Base-by-base conservation (phyloP, 1,284 basidiomycete genomes). In the Austroboletus novae-zelandiae region DNA sequence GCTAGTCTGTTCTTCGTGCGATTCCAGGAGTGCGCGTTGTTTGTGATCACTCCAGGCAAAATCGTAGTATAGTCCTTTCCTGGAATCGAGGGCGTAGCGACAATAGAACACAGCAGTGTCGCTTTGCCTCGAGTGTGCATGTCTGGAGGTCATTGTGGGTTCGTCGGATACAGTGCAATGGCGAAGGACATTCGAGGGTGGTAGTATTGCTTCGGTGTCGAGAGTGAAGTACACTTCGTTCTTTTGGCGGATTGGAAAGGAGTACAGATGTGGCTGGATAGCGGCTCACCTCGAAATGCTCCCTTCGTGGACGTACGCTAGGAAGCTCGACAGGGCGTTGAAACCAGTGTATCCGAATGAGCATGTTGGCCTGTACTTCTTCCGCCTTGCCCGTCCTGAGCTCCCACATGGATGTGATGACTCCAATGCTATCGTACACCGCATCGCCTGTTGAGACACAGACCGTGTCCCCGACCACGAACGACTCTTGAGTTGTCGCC, bases 211-310 rank as follows among this genome's bases (percentile, higher is more conserved):
- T 18, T 69, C 73, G 2, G 73, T 73, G 27, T 72, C 59, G 17
- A 88, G 66, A 15, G 80, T 79, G 48, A 83, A 85, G 58, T 86
- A 88, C 5, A 89, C 74, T 64, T 89, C 86, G 55, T 86, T 82
- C 87, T 87, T 50, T 43, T 14, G 27, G 58, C 43, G 40, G 34
- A 35, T 37, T 51, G n/a, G 13, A 39, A 48, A 42, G 30, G 50
- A 43, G 34, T 17, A 27, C 36, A 47, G 4, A 43, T 34, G n/a
- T 9, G 32, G 29, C 20, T 37, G 11, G 17, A 42, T 6, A 32
- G 68, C 5, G 35, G 68, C 74, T 39, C 47, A 86, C 86, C 68
- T 82, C 74, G 32, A 71, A 61, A 61, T 83, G 75, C 10, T 79
- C 75, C 41, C 82, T 74, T 55, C 77, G 78, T 1, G 78, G 79